Conservation (phyloP, 108 stramenopile species). For the Cyclostephanos invisitatus region DNA sequence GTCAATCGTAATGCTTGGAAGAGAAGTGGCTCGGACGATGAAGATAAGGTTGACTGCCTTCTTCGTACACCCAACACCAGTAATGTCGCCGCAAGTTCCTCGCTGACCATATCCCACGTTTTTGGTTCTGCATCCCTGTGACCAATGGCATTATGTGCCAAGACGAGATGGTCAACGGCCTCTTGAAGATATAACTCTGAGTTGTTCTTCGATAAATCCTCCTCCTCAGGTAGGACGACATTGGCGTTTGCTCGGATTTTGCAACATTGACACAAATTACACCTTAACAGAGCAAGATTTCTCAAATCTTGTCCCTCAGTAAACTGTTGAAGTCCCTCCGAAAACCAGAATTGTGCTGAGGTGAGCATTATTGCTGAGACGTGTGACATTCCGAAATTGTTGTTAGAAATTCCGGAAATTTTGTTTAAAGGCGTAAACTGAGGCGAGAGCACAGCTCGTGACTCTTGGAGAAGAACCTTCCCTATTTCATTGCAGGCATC, state of each 20-base stretch:
- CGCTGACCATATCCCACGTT: slow-evolving; percentile 87
- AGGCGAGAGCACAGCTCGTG: slow-evolving; percentile 53
- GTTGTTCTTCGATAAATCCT: slow-evolving; percentile 41
- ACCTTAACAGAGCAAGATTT: slow-evolving; percentile 75
- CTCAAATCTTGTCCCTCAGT: slow-evolving; percentile 58
- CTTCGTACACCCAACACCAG: slow-evolving; percentile 82
- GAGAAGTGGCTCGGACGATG: slow-evolving; percentile 53
- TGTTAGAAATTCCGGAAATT: background rate
- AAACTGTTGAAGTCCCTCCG: slow-evolving; percentile 65
- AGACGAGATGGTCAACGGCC: slow-evolving; percentile 72
- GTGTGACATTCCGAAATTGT: slow-evolving; percentile 29
- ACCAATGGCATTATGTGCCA: slow-evolving; percentile 73
- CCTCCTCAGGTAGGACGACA: slow-evolving; percentile 44
- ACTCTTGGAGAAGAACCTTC: slow-evolving; percentile 63
- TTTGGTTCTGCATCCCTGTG: slow-evolving; percentile 67
- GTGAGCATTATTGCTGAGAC: slow-evolving; percentile 58
- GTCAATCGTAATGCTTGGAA: slow-evolving; percentile 56
- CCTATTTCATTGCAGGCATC: slow-evolving; percentile 89
- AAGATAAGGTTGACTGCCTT: slow-evolving; percentile 63
- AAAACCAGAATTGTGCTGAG: slow-evolving; percentile 87
- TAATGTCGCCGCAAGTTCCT: slow-evolving; percentile 79
- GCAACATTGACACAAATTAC: slow-evolving; percentile 81
- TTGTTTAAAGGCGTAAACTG: slow-evolving; percentile 4
- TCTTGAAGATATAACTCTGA: slow-evolving; percentile 78
- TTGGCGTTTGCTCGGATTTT: slow-evolving; percentile 76